Evolutionary conservation across 352 stramenopile species (phyloP).

Genomic region (Hyphochytrium catenoides): DNA sequence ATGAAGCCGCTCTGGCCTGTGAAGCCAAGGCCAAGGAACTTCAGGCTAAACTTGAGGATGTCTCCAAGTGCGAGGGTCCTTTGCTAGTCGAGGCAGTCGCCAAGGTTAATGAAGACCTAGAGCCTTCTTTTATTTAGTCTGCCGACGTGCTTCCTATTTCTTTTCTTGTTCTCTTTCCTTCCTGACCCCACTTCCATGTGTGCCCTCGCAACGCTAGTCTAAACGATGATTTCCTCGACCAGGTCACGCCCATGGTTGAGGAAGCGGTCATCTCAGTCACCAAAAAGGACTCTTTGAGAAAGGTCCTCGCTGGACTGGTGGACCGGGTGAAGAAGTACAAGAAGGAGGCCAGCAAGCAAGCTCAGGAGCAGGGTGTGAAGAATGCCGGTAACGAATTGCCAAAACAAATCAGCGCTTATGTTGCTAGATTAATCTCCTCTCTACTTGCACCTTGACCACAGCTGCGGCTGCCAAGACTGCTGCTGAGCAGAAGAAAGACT

Average conservation of each 20-base stretch:
- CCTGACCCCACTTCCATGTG: too few species aligned
- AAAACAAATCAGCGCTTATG: too few species aligned
- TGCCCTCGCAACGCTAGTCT: too few species aligned
- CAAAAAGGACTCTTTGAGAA: conserved; percentile 56
- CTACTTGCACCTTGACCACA: too few species aligned
- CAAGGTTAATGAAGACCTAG: conserved; percentile 24
- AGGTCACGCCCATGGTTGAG: conserved; percentile 67
- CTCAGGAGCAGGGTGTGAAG: too few species aligned
- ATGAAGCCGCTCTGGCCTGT: conserved; percentile 53
- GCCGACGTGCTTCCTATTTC: too few species aligned
- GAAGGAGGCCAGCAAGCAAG: too few species aligned
- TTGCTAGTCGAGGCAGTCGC: conserved; percentile 66
- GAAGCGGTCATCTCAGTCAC: conserved; percentile 62
- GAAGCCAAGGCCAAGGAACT: conserved; percentile 54
- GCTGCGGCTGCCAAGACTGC: too few species aligned
- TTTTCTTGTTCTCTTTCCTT: too few species aligned
- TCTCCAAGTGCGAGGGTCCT: conserved; percentile 33
- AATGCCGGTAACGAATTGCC: too few species aligned
- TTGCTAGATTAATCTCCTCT: too few species aligned
- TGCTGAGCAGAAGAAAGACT: conserved; percentile 4
- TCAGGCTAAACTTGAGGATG: conserved; percentile 36
- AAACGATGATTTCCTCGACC: too few species aligned
- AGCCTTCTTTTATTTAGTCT: conserved; percentile 21
- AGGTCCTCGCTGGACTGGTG: conserved; percentile 38
- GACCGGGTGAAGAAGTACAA: conserved; percentile 51